Evolutionary conservation across 2,329 filamentous ascomycete genomes (phyloP), one percentile per base, ranked within the genome.

Genomic region (Knufia fluminis): DNA sequence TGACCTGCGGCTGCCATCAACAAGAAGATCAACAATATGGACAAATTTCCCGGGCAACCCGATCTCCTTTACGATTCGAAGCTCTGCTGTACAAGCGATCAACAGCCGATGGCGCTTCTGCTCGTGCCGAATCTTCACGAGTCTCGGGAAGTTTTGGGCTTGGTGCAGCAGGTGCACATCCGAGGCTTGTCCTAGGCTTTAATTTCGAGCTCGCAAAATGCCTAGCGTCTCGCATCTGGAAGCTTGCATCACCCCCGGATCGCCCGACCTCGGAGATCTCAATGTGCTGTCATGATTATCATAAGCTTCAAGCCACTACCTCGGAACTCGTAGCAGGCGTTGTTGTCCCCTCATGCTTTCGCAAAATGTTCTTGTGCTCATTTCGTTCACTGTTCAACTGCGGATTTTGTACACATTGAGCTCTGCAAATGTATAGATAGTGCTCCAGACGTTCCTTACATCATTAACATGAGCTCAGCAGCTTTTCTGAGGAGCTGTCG

Each of bases 401-500:
- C 12, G n/a, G 3, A 26, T 14, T 28, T 28, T 16, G 20, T 16
- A 28, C 12, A 48, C 19, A 39, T n/a, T 22, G 12, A 16, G 19
- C 4, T 38, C 45, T 38, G 9, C 28, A 9, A n/a, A 35, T 22
- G 28, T 33, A n/a, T 22, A 22, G 38, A 9, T 17, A 43, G 12
- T 44, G 36, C 47, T 36, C 12, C 3, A 35, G 24, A n/a, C 31
- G 19, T 20, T 23, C 20, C n/a, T 10, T 31, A 22, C 20, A 20
- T 9, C 10, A 16, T 19, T 17, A 50, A 19, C 31, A 50, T 50
- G 48, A 12, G 19, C 16, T 48, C 44, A 43, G 36, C 51, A 20
- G 52, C 49, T 33, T 39, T 56, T 12, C 44, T 53, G 33, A 50
- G 55, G 48, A 43, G 50, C 17, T 43, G 50, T 2, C 47, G 53